Conservation (phyloP, 2,329 filamentous ascomycete species). For the Metarhizium brunneum region DNA sequence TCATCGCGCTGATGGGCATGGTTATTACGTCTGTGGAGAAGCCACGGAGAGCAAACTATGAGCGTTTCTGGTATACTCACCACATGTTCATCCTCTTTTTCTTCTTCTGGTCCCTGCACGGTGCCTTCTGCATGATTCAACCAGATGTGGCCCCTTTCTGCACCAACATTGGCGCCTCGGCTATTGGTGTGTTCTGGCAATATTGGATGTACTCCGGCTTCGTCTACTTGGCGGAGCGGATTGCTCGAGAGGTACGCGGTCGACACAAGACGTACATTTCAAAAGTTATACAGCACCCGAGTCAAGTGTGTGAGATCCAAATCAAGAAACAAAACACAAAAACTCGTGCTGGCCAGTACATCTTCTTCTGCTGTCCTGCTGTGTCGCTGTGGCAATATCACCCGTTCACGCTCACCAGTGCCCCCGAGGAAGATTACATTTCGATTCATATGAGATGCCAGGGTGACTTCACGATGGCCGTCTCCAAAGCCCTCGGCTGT, state of each 20-base stretch:
- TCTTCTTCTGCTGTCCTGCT: conserved; percentile 80
- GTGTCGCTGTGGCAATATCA: conserved; percentile 86
- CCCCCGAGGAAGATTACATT: conserved; percentile 84
- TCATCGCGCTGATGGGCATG: conserved; percentile 70
- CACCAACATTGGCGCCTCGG: conserved; percentile 53
- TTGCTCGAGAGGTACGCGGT: conserved; percentile 70
- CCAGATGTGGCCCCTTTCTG: conserved; percentile 74
- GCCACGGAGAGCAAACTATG: conserved; percentile 70
- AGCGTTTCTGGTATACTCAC: conserved; percentile 86
- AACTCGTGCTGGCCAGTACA: conserved; percentile 75
- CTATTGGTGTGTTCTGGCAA: conserved; percentile 76
- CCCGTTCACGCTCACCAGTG: conserved; percentile 77
- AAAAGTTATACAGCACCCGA: conserved; percentile 83
- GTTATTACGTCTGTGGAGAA: conserved; percentile 70
- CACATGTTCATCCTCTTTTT: conserved; percentile 85
- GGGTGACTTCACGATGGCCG: conserved; percentile 68
- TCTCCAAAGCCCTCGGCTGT: conserved; percentile 66
- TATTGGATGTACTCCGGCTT: conserved; percentile 84
- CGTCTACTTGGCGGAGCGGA: conserved; percentile 68
- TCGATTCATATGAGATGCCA: conserved; percentile 76
- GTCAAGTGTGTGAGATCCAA: conserved; percentile 83
- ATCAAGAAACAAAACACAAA: conserved; percentile 85
- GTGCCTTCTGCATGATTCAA: conserved; percentile 85
- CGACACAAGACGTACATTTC: conserved; percentile 78
- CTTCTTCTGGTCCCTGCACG: conserved; percentile 84